Base-by-base conservation (phyloP, 257 asterid species). In the Solanum phureja region DNA sequence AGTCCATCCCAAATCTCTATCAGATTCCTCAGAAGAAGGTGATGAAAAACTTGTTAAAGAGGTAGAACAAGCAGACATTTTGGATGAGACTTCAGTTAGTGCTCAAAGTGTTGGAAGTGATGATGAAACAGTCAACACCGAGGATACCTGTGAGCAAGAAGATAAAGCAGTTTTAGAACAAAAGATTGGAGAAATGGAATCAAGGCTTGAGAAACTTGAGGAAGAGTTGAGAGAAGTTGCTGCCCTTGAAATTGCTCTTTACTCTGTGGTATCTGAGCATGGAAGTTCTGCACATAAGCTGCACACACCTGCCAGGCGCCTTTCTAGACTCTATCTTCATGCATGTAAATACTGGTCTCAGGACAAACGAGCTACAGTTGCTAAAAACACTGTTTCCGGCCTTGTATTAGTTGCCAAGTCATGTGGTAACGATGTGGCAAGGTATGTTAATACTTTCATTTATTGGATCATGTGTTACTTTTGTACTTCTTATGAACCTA, bases 271-370 rank as follows among this genome's bases (percentile, higher is more conserved):
- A 60, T 98, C 99, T 72, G 99, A 95, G 90, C 99, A 97, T 91
- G 96, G 96, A 52, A 93, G 95, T 92, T 97, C 98, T 7, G 95
- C 96, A 69, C 98, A 97, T 92, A 97, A 97, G 92, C 94, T 96
- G 91, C 99, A 97, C 89, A 94, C 98, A 79, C 98, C 99, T 85
- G 98, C 99, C 23, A 93, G 99, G 88, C 98, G 98, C 84, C 98
- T 96, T 87, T 93, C 98, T 77, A 92, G 99, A 73, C 93, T 96
- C 69, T 97, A 95, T 85, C 91, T 94, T 76, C 92, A 94, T 90
- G 98, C 99, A 81, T 96, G 95, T 93, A 95, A 95, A 86, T 58
- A 93, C 86, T 96, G 98, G 98, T 91, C 98, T 44, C 98, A 92
- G 83, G 94, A 93, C 71, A 94, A 91, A 88, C 94, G 96, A 87